Evolutionary conservation across 2,329 filamentous ascomycete species (phyloP).

Genomic region (Hypoxylon sp.): DNA sequence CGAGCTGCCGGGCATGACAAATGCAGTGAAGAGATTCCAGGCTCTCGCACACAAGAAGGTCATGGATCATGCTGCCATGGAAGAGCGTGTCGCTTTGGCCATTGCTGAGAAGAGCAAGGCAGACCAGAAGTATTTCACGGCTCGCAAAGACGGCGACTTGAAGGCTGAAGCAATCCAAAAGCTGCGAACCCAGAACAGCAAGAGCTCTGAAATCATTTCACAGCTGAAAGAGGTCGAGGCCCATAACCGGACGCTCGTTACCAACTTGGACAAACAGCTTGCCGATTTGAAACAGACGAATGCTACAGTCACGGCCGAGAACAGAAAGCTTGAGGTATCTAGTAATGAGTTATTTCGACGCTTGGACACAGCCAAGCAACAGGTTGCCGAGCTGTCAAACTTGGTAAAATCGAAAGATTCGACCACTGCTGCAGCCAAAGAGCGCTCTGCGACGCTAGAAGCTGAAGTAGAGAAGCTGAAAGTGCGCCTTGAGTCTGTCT

Average conservation of each 20-base stretch:
- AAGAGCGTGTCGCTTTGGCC: constrained; percentile 81
- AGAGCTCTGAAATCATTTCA: constrained; percentile 92
- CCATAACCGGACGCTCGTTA: constrained; percentile 79
- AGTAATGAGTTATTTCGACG: constrained; percentile 77
- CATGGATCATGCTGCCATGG: constrained; percentile 78
- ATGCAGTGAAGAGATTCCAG: constrained; percentile 90
- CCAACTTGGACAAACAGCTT: constrained; percentile 91
- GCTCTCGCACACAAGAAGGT: constrained; percentile 88
- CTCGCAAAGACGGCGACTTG: constrained; percentile 92
- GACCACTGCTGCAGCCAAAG: constrained; percentile 63
- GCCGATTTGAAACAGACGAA: constrained; percentile 85
- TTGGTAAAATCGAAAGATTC: constrained; percentile 82
- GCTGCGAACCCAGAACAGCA: constrained; percentile 84
- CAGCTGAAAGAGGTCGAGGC: constrained; percentile 92
- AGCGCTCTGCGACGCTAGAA: constrained; percentile 73
- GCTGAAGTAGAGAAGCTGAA: constrained; percentile 85
- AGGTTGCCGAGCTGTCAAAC: constrained; percentile 81
- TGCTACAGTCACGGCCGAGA: constrained; percentile 76
- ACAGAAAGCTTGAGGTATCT: constrained; percentile 80
- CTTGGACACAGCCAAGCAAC: constrained; percentile 78
- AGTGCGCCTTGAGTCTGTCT: constrained; percentile 79
- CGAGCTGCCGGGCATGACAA: constrained; percentile 90
- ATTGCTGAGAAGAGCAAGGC: constrained; percentile 94
- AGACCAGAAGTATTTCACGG: constrained; percentile 97
- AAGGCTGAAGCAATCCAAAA: constrained; percentile 83